Evolutionary conservation across 2,329 filamentous ascomycete species (phyloP), one percentile per base, ranked within the genome.

Genomic region (Diaporthe eres): DNA sequence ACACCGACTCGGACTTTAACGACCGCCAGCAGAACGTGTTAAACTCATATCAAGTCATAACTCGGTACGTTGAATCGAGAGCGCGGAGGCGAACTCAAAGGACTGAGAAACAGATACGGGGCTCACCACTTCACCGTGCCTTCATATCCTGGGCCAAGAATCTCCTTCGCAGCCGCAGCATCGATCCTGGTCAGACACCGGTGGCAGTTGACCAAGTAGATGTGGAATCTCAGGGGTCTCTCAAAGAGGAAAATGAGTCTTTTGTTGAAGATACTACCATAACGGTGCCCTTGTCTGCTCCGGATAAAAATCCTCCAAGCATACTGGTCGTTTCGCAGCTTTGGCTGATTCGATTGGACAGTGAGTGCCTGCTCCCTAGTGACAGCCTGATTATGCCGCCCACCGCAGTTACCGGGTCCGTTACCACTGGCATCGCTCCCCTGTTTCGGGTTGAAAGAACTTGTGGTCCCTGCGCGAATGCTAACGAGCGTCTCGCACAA

Each of bases 321-420:
- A 47, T 63, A 63, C 60, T 63, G n/a, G 37, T 63, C 60, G 60
- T 63, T 44, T 63, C 60, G 22, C 60, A 63, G 60, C 60, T 63
- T 44, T 63, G 60, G 60, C 37, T 63, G 60, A 44, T 63, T 22
- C 25, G 22, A 63, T 22, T 63, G 42, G 60, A 28, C 37, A 63
- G 60, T 63, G 25, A 63, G 60, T 44, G 17, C 34, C 34, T 28
- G 17, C 8, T 7, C 34, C 34, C 25, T 37, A 22, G 44, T 49
- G 17, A 49, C 44, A 49, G 44, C 44, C 44, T 49, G 4, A 22
- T 49, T 22, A 22, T 49, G 15, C 51, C 10, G 13, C 25, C 51
- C 51, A 55, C 51, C 51, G 51, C 25, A 3, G 13, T 28, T 10
- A 15, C 25, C 51, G 25, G 10, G 51, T 7, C 51, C n/a, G 28